Percentiles rank a stretch among this genome's conserved stretches.
phyloP scores from a whole-genome alignment of 148 eudicot species.

The Rhododendron ferrugineum region DNA sequence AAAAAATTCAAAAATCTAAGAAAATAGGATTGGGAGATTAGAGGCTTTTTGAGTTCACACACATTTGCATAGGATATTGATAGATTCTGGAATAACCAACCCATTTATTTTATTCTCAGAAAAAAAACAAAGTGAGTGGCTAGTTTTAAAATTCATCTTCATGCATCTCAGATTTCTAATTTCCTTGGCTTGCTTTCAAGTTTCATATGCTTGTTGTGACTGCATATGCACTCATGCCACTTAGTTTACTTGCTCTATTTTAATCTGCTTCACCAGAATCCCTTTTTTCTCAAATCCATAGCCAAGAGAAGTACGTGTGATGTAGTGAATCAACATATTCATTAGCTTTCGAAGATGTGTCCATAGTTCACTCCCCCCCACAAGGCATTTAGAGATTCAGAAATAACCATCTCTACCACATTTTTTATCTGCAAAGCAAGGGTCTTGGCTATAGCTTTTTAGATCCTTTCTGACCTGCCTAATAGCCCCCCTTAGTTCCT shows the following conservation, averaged over 20 bases:
- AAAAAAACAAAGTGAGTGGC: neutral
- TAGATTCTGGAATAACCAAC: neutral
- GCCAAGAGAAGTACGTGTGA: neutral
- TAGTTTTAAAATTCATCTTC: neutral
- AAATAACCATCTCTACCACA: neutral
- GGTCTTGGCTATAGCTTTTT: neutral
- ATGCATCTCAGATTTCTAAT: neutral
- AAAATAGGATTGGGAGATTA: no score
- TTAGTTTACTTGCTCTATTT: neutral
- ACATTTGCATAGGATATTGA: no score
- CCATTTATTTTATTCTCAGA: neutral
- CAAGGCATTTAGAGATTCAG: neutral
- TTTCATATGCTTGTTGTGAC: neutral
- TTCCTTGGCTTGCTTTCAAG: neutral
- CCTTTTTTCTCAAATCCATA: neutral
- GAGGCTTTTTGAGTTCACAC: no score
- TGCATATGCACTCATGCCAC: neutral
- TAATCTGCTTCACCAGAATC: neutral
- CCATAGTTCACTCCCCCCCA: neutral
- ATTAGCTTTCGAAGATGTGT: neutral
- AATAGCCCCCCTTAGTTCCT: no score
- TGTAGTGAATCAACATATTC: neutral
- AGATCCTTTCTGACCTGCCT: neutral
- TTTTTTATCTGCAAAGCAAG: neutral
- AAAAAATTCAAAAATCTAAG: no score